Conservation (phyloP, 257 asterid species). For the Verbena officinalis region DNA sequence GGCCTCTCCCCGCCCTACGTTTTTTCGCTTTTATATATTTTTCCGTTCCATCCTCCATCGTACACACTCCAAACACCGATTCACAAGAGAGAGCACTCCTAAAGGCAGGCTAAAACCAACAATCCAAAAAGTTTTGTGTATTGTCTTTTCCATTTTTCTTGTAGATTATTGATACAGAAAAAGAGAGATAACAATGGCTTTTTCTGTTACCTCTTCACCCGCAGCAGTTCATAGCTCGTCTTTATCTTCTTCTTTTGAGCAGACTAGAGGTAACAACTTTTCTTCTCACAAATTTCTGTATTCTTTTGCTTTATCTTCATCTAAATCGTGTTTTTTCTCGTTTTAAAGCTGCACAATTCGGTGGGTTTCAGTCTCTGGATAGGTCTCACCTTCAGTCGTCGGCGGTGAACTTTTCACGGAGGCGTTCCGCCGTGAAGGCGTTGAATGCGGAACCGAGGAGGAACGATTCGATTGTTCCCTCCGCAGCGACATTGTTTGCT, state of each 20-base stretch:
- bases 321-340: neutral
- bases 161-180: neutral
- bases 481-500: slow-evolving; percentile 43
- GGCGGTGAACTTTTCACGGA: slow-evolving; percentile 34
- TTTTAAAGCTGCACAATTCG: slow-evolving; percentile 36
- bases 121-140: neutral
- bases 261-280: slow-evolving; percentile 49
- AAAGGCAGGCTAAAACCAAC: neutral
- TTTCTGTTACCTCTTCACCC: slow-evolving; percentile 55
- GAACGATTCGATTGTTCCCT: slow-evolving; percentile 39
- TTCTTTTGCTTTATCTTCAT: neutral
- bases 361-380: slow-evolving; percentile 54
- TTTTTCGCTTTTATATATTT: slow-evolving; percentile 21
- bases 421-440: slow-evolving; percentile 37
- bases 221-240: slow-evolving; percentile 49
- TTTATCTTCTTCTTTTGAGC: slow-evolving; percentile 42
- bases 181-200: slow-evolving; percentile 44
- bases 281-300: neutral
- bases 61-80: neutral
- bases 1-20: slow-evolving; percentile 29
- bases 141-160: neutral
- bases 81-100: no score
- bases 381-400: slow-evolving; percentile 38
- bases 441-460: slow-evolving; percentile 46
- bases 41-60: slow-evolving; percentile 9